Percentiles rank a stretch among this genome's conserved stretches.
Conservation (phyloP, 2,329 filamentous ascomycete genomes). For the Huntiella savannae region DNA sequence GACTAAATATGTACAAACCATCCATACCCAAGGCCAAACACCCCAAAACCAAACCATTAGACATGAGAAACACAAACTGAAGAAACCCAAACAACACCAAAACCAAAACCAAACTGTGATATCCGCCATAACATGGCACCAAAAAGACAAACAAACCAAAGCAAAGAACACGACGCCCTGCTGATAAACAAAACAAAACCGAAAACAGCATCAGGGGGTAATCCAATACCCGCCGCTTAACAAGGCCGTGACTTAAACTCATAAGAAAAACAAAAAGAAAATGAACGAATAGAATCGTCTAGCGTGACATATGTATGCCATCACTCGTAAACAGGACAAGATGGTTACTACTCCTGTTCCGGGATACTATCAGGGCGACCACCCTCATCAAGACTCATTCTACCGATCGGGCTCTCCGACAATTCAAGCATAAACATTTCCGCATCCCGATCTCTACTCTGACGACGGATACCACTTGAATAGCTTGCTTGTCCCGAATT, state of each 20-base stretch:
- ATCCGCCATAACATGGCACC: background rate
- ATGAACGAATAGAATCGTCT: background rate
- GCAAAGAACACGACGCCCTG: conserved; percentile 2
- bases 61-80: background rate
- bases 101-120: background rate
- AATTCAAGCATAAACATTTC: conserved; percentile 10
- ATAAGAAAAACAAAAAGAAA: background rate
- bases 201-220: background rate
- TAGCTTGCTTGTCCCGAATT: conserved; percentile 6
- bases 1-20: too few species aligned
- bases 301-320: background rate
- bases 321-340: background rate
- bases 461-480: conserved; percentile 1
- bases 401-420: conserved; percentile 23
- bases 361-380: background rate
- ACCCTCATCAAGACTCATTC: conserved; percentile 39
- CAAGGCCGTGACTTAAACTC: background rate
- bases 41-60: too few species aligned
- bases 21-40: too few species aligned
- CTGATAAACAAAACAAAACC: conserved; percentile 2
- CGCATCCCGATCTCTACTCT: conserved; percentile 15
- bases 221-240: too few species aligned
- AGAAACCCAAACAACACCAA: background rate
- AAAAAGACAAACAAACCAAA: conserved; percentile 2
- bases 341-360: background rate